Evolutionary conservation across 2,329 filamentous ascomycete genomes (phyloP), one percentile per base, ranked within the genome.

Genomic region (Cladophialophora psammophila): DNA sequence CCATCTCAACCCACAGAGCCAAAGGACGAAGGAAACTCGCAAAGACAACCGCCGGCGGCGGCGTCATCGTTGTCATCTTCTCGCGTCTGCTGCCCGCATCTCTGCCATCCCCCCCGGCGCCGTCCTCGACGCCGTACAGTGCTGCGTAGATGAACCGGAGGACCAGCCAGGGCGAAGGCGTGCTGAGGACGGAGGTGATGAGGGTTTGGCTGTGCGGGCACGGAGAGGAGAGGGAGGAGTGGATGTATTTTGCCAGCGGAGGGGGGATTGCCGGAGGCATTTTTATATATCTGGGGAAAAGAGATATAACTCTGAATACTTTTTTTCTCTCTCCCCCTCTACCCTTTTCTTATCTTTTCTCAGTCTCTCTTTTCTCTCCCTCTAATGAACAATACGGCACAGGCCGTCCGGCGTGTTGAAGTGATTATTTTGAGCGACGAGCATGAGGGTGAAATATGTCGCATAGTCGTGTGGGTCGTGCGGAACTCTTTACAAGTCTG

Each of bases 1-100:
- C 85, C 1, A 85, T 85, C 58, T 91, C 90, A 69, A 83, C 88
- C 93, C 93, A 97, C 76, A 96, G 96, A 1, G 86, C 81, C 70
- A 85, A 86, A 73, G 94, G 90, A 67, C 92, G 86, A 79, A 96
- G 81, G 79, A 95, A 97, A 80, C 91, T 96, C 65, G 95, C 88
- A 2, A 97, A 82, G 2, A 97, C 83, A 0, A 97, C 85, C 58
- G 82, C 84, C 53, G 63, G 61, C 4, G 40, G 40, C 10, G 55
- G 15, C 42, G n/a, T 4, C n/a, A 34, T 42, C 45, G 6, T 54
- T 60, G 58, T 31, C 54, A 13, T 38, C 26, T n/a, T 48, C n/a
- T 36, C 13, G 36, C 3, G 53, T 15, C 31, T 55, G 8, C 31
- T 55, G 8, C 5, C 13, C 31, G 36, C 35, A 12, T 36, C 32